phyloP scores from a whole-genome alignment of 306 rosid species.

The Leucaena leucocephala region DNA sequence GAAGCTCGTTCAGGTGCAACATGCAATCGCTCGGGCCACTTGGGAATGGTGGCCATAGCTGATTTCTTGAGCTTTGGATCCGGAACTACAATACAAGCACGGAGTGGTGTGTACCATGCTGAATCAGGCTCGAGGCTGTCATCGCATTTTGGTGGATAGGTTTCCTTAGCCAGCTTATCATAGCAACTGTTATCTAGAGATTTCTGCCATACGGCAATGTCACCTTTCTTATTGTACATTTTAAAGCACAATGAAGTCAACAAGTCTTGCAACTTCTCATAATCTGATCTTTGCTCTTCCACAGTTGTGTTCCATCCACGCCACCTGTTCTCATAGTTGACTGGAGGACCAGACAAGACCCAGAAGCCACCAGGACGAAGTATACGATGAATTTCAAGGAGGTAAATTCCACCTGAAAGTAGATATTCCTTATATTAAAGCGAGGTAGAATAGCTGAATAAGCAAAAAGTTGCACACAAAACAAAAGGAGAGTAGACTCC shows the following conservation, averaged over 20 bases:
- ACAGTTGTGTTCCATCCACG: conserved; percentile 94
- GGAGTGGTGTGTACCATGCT: conserved; percentile 97
- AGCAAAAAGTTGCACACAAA: background rate
- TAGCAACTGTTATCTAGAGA: conserved; percentile 68
- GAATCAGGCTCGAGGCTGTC: conserved; percentile 92
- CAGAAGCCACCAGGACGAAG: conserved; percentile 99
- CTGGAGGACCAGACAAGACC: conserved; percentile 97
- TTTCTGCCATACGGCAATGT: conserved; percentile 96
- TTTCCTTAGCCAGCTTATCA: conserved; percentile 59
- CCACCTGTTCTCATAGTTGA: conserved; percentile 88
- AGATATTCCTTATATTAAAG: conserved; percentile 5
- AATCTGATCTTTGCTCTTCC: conserved; percentile 87
- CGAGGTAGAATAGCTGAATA: background rate
- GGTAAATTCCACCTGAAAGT: conserved; percentile 86
- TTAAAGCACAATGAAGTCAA: conserved; percentile 89
- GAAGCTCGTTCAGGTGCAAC: conserved; percentile 71
- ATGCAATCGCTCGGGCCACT: conserved; percentile 87
- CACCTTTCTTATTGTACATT: conserved; percentile 84
- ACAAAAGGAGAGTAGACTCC: background rate
- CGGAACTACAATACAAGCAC: conserved; percentile 81
- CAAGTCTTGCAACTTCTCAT: conserved; percentile 75
- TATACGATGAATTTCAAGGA: conserved; percentile 83
- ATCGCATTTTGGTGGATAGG: conserved; percentile 89
- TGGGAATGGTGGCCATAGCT: conserved; percentile 57
- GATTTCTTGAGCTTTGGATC: conserved; percentile 65